phyloP scores from a whole-genome alignment of 2,329 filamentous ascomycete genomes.

The Xylaria sp. region DNA sequence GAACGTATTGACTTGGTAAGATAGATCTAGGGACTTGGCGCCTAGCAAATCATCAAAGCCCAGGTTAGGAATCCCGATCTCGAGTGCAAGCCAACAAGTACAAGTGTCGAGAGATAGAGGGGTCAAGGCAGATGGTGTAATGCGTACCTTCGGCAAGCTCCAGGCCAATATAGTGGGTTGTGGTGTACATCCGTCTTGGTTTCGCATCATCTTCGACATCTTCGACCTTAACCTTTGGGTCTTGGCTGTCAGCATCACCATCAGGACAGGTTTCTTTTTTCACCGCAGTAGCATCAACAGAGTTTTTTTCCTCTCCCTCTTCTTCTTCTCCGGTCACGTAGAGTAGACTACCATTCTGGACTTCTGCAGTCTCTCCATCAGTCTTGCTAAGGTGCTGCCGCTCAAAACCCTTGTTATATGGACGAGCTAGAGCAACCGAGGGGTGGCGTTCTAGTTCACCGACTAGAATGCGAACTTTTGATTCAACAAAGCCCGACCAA shows the following conservation, averaged over 20 bases:
- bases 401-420: constrained; percentile 93
- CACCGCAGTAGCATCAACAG: constrained; percentile 28
- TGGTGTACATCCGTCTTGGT: constrained; percentile 75
- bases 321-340: constrained; percentile 54
- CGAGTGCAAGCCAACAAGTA: constrained; percentile 31
- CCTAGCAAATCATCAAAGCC: constrained; percentile 59
- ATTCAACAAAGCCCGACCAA: constrained; percentile 94
- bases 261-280: constrained; percentile 45
- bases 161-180: constrained; percentile 93
- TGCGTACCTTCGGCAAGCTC: constrained; percentile 78
- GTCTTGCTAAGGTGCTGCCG: constrained; percentile 77
- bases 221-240: constrained; percentile 40
- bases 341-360: constrained; percentile 64
- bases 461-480: constrained; percentile 88
- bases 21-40: constrained; percentile 78
- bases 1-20: constrained; percentile 86
- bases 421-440: constrained; percentile 84
- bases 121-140: constrained; percentile 3
- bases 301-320: constrained; percentile 42
- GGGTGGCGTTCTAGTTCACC: constrained; percentile 82
- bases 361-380: constrained; percentile 63
- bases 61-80: constrained; percentile 42
- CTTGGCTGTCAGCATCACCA: constrained; percentile 27
- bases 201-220: constrained; percentile 45
- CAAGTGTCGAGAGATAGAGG: background rate